A percentile compares a stretch with the other conserved stretches of the same genome.
Evolutionary conservation across 768 basidiomycete genomes (phyloP).

Genomic region (Lactarius quietus): DNA sequence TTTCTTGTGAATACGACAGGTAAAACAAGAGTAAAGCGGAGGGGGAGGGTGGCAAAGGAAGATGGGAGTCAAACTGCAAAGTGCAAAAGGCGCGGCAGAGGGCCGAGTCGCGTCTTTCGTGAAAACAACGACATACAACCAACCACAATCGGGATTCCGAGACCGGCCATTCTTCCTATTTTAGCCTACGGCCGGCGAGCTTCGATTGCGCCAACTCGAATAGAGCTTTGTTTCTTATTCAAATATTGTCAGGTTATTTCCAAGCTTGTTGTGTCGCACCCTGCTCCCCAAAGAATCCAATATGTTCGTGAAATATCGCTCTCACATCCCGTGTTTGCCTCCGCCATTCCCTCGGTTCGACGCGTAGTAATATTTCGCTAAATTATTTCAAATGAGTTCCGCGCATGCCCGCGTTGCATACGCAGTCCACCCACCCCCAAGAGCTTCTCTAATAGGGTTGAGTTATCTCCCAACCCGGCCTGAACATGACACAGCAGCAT

Average conservation of each 20-base stretch:
- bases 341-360: conserved; percentile 1
- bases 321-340: not conserved
- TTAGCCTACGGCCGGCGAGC: not conserved
- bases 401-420: not conserved
- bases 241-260: not conserved
- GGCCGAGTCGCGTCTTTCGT: conserved; percentile 17
- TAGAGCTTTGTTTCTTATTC: not conserved
- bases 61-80: conserved; percentile 28
- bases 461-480: not conserved
- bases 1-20: conserved; percentile 32
- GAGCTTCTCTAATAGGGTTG: not conserved
- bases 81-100: not conserved
- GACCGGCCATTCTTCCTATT: not conserved
- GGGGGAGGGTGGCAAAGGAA: conserved; percentile 27
- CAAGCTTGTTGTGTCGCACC: not conserved
- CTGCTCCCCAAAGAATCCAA: not conserved
- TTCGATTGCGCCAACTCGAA: not conserved
- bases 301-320: not conserved
- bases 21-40: conserved; percentile 33
- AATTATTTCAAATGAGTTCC: not conserved
- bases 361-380: not conserved
- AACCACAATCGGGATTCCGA: conserved; percentile 3
- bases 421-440: not conserved
- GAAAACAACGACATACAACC: conserved; percentile 23
- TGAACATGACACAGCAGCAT: conserved; percentile 8